These are phyloP conservation scores for Plasmodium cynomolgi DNA, from an alignment of 169 alveolate genomes.

Conservation along the genomic window DNA sequence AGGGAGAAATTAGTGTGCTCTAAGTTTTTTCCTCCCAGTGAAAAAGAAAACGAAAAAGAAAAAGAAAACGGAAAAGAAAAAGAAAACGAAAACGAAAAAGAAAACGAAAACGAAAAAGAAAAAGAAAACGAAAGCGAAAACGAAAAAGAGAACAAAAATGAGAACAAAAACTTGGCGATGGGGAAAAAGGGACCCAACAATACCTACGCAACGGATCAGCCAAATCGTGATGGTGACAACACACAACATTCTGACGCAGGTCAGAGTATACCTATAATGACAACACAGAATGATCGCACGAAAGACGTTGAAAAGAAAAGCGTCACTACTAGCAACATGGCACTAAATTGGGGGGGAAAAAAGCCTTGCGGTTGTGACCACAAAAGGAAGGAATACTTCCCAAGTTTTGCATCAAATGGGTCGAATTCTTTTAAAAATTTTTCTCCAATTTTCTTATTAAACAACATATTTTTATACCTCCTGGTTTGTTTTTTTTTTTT, in stretches of 20 bases:
- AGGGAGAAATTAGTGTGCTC: constrained; percentile 59
- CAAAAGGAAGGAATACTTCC: constrained; percentile 6
- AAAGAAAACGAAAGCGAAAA: neutral
- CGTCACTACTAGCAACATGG: neutral
- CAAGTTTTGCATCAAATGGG: neutral
- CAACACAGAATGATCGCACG: neutral
- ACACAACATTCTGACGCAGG: neutral
- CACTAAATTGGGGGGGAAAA: neutral
- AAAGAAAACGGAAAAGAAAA: neutral
- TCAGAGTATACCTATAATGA: neutral
- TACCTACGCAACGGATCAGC: neutral
- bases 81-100: neutral
- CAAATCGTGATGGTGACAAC: neutral
- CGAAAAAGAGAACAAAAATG: too few relatives aligned
- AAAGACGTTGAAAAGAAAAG: neutral
- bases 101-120: neutral
- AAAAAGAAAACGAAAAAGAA: neutral
- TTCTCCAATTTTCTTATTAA: constrained; percentile 19
- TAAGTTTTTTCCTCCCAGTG: constrained; percentile 41
- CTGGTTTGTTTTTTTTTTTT: constrained; percentile 34
- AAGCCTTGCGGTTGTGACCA: neutral
- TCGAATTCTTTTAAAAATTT: constrained; percentile 15
- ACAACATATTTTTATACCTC: constrained; percentile 33
- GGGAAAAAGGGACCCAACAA: neutral
- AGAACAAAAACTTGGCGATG: neutral